Conservation (phyloP, 2,329 filamentous ascomycete species). For the Hypoxylon sp. region DNA sequence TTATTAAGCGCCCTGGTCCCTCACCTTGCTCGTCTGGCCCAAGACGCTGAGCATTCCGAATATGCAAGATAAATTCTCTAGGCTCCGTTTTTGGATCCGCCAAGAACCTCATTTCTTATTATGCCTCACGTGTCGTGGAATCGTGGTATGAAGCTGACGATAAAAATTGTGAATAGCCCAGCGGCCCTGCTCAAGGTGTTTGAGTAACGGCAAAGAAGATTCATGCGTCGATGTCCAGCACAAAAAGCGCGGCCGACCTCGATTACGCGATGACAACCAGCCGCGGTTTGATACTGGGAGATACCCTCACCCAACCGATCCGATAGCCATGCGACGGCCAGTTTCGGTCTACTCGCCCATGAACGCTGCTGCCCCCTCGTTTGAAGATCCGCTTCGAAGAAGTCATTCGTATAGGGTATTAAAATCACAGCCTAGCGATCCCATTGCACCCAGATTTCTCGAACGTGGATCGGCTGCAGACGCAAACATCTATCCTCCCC, state of each 20-base stretch:
- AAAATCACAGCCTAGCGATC: conserved; percentile 68
- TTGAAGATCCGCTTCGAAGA: conserved; percentile 63
- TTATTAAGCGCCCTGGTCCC: not conserved
- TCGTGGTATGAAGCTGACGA: conserved; percentile 54
- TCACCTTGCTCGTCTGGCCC: not conserved
- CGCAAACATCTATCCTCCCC: conserved; percentile 64
- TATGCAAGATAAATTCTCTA: not conserved
- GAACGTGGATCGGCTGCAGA: conserved; percentile 67
- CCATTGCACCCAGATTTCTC: conserved; percentile 64
- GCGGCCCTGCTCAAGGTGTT: conserved; percentile 82
- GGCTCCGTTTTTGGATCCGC: not conserved
- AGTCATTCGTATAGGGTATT: conserved; percentile 67
- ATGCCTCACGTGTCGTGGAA: conserved; percentile 22
- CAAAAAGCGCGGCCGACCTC: conserved; percentile 85
- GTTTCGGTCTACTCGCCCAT: conserved; percentile 66
- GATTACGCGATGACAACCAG: conserved; percentile 80
- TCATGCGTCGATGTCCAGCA: conserved; percentile 87
- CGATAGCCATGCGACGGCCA: conserved; percentile 62
- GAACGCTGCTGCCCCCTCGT: conserved; percentile 60
- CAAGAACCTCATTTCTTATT: conserved; percentile 15
- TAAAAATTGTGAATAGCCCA: conserved; percentile 67
- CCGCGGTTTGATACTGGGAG: conserved; percentile 69
- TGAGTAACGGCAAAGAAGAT: conserved; percentile 84
- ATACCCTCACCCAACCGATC: conserved; percentile 63
- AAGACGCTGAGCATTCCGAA: not conserved